A percentile compares a stretch with the other conserved stretches of the same genome.
Conservation (phyloP, 441 rosid species). For the Omphalea diandra region DNA sequence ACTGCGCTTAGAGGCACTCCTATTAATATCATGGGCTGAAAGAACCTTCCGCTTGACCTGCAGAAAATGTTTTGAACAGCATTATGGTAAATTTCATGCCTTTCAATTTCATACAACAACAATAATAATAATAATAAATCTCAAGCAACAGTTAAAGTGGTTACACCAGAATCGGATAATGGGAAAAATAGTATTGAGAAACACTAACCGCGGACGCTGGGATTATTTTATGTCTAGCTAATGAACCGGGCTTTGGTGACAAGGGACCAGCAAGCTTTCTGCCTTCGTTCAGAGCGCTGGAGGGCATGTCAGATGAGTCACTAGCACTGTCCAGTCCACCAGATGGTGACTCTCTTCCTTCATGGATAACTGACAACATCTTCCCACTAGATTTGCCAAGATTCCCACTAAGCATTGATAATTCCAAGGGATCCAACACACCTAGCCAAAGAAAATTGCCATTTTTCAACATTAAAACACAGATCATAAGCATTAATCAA, state of each 20-base stretch:
- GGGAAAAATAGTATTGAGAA: slow-evolving; percentile 1
- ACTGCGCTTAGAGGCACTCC: slow-evolving; percentile 68
- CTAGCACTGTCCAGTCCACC: slow-evolving; percentile 29
- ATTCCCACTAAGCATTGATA: slow-evolving; percentile 67
- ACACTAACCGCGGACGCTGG: slow-evolving; percentile 52
- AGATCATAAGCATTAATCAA: neutral
- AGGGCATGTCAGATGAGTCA: slow-evolving; percentile 46
- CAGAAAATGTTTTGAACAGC: slow-evolving; percentile 24
- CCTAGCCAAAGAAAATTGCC: slow-evolving; percentile 36
- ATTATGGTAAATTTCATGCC: slow-evolving; percentile 18
- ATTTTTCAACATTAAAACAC: slow-evolving; percentile 14
- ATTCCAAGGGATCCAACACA: slow-evolving; percentile 76
- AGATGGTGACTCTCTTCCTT: slow-evolving; percentile 43
- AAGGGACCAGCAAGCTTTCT: slow-evolving; percentile 32
- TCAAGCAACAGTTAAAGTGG: neutral
- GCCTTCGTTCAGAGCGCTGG: slow-evolving; percentile 29
- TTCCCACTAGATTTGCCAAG: slow-evolving; percentile 38
- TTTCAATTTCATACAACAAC: neutral
- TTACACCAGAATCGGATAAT: neutral
- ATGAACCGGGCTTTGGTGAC: slow-evolving; percentile 35
- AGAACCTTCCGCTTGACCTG: slow-evolving; percentile 65
- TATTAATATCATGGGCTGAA: slow-evolving; percentile 47
- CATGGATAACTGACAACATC: slow-evolving; percentile 52
- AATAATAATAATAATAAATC: slow-evolving; percentile 13
- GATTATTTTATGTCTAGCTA: slow-evolving; percentile 33